phyloP scores from a whole-genome alignment of 441 rosid species.

The Croton laevigatus region DNA sequence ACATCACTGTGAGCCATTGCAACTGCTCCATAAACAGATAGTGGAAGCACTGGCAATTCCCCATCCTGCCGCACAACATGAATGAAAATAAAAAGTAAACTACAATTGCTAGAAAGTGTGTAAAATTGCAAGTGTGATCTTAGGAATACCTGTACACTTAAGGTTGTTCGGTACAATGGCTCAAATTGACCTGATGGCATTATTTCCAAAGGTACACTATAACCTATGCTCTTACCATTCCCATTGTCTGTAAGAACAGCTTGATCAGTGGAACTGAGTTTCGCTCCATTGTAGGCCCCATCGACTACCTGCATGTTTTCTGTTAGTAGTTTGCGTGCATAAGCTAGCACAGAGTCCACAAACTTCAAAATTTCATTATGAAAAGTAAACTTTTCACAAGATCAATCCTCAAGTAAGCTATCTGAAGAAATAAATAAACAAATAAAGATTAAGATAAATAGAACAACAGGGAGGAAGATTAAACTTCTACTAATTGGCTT shows the following conservation, averaged over 20 bases:
- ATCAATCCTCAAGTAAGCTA: neutral
- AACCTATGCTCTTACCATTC: conserved; percentile 47
- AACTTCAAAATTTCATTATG: neutral
- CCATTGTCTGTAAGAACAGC: conserved; percentile 68
- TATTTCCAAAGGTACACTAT: conserved; percentile 77
- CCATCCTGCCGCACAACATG: conserved; percentile 57
- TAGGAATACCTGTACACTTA: conserved; percentile 68
- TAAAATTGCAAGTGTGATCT: neutral
- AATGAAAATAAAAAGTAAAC: conserved; percentile 8
- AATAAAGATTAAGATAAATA: neutral
- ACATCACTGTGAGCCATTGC: conserved; percentile 90
- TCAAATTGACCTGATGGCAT: conserved; percentile 94
- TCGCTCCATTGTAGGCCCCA: conserved; percentile 79
- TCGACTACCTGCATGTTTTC: conserved; percentile 50
- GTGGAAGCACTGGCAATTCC: conserved; percentile 87
- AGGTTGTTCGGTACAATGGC: conserved; percentile 77
- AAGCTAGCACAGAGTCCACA: neutral
- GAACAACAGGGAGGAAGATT: neutral
- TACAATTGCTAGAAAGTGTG: neutral
- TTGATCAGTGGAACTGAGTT: conserved; percentile 59
- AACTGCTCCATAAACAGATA: conserved; percentile 87
- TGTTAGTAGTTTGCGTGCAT: neutral
- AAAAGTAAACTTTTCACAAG: neutral
- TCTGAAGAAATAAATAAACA: neutral
- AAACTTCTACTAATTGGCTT: neutral